phyloP scores from a whole-genome alignment of 2,329 filamentous ascomycete genomes.

The Aspergillus udagawae region DNA sequence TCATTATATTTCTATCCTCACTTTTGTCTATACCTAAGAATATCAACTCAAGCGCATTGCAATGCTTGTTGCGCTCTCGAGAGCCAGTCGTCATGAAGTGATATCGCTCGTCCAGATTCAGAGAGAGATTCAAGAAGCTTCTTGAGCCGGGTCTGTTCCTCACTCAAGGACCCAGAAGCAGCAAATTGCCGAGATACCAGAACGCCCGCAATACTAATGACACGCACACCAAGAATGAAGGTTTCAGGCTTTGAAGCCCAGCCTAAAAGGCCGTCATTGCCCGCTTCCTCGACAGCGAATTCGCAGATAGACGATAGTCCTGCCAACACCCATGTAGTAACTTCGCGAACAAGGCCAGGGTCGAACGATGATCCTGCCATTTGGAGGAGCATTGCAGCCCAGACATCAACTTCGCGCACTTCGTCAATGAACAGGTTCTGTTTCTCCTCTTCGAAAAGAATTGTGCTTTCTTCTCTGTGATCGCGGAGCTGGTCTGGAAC shows the following conservation, averaged over 20 bases:
- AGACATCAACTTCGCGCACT: constrained; percentile 67
- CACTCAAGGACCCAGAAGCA: constrained; percentile 13
- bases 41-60: constrained; percentile 6
- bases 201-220: constrained; percentile 35
- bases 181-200: constrained; percentile 23
- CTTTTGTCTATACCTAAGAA: constrained; percentile 18
- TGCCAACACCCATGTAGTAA: constrained; percentile 30
- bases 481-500: constrained; percentile 29
- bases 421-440: constrained; percentile 93
- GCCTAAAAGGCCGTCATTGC: constrained; percentile 64
- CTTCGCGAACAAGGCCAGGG: constrained; percentile 14
- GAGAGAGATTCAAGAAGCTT: constrained; percentile 24
- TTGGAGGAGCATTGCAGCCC: constrained; percentile 52
- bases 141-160: constrained; percentile 14
- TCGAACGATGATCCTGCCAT: constrained; percentile 24
- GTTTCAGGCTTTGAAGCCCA: constrained; percentile 67
- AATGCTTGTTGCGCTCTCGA: constrained; percentile 24
- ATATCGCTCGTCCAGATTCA: constrained; percentile 17
- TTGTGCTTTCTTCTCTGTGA: constrained; percentile 36
- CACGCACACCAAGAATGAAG: constrained; percentile 49
- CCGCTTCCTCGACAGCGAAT: constrained; percentile 25
- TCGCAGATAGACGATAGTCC: constrained; percentile 27
- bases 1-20: constrained; percentile 8
- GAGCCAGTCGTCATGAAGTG: constrained; percentile 32
- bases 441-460: constrained; percentile 81